These are phyloP conservation scores for Aspergillus sp. DNA, from an alignment of 2,329 filamentous ascomycete genomes.

Conservation along the genomic window DNA sequence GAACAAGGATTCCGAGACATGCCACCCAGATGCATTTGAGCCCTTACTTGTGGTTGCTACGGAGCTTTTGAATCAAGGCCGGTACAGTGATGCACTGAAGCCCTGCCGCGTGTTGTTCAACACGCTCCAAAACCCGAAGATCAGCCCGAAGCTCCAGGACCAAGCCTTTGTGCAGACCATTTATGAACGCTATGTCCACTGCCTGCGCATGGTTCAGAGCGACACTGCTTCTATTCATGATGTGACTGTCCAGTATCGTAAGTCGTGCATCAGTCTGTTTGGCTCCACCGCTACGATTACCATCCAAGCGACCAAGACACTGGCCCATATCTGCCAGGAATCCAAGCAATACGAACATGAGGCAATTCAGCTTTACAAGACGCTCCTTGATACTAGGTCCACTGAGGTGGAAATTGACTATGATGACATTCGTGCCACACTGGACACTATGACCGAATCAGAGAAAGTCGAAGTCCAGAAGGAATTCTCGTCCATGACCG, in stretches of 20 bases:
- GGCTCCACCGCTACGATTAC: slow-evolving; percentile 39
- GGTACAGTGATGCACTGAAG: slow-evolving; percentile 38
- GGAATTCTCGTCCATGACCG: slow-evolving; percentile 26
- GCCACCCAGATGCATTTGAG: slow-evolving; percentile 42
- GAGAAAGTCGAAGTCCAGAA: slow-evolving; percentile 25
- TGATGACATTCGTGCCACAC: slow-evolving; percentile 34
- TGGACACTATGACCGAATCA: slow-evolving; percentile 42
- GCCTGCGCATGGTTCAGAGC: slow-evolving; percentile 35
- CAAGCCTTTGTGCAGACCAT: slow-evolving; percentile 33
- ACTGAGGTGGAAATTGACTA: slow-evolving; percentile 30
- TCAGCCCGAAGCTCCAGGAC: slow-evolving; percentile 36
- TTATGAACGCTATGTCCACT: slow-evolving; percentile 37
- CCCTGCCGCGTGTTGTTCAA: slow-evolving; percentile 38
- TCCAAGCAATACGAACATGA: slow-evolving; percentile 37
- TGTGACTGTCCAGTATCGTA: slow-evolving; percentile 36
- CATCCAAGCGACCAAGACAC: slow-evolving; percentile 35
- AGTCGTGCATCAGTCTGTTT: slow-evolving; percentile 37
- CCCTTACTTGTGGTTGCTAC: slow-evolving; percentile 39
- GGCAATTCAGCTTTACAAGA: slow-evolving; percentile 38
- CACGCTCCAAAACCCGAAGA: slow-evolving; percentile 35
- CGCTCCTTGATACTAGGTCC: slow-evolving; percentile 34
- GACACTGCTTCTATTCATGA: slow-evolving; percentile 36
- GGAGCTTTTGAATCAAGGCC: slow-evolving; percentile 40
- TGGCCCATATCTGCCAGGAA: slow-evolving; percentile 42
- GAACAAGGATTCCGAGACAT: slow-evolving; percentile 39